Evolutionary conservation across 768 basidiomycete genomes (phyloP).

Genomic region (Tylopilus intermedius): DNA sequence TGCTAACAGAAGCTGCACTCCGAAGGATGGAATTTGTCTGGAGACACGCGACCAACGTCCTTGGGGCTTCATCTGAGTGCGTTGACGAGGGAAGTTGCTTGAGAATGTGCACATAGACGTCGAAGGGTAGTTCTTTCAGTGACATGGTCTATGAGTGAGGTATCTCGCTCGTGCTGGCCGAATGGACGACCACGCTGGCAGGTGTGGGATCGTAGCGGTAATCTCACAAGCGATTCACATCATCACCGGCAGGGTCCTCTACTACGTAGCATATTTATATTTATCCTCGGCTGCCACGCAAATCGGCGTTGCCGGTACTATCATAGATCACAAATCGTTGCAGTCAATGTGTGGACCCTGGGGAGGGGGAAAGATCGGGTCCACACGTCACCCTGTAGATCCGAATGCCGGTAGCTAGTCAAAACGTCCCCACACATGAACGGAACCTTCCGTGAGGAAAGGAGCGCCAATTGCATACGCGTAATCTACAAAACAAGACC

Average conservation of each 20-base stretch:
- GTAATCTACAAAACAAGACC: too few species aligned
- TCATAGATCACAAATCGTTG: neutral
- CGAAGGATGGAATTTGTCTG: constrained; percentile 36
- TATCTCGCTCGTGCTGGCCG: neutral
- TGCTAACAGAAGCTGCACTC: constrained; percentile 38
- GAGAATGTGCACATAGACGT: constrained; percentile 36
- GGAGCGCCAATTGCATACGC: too few species aligned
- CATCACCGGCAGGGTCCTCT: neutral
- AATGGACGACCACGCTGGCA: neutral
- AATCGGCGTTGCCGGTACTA: neutral
- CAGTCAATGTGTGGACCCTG: too few species aligned
- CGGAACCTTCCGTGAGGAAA: too few species aligned
- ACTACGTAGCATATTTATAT: neutral
- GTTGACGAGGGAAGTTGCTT: constrained; percentile 28
- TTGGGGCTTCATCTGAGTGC: constrained; percentile 21
- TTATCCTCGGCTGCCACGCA: too few species aligned
- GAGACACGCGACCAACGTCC: constrained; percentile 39
- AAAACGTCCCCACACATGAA: too few species aligned
- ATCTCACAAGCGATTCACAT: neutral
- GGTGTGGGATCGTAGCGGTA: constrained; percentile 1
- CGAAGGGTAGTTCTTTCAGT: constrained; percentile 28
- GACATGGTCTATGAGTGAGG: constrained; percentile 14
- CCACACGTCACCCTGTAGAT: too few species aligned
- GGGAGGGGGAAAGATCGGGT: too few species aligned
- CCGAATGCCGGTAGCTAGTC: too few species aligned